Percentiles rank a stretch among this genome's conserved stretches.
phyloP scores from a whole-genome alignment of 2,329 filamentous ascomycete species.

The Dothistroma septosporum region DNA sequence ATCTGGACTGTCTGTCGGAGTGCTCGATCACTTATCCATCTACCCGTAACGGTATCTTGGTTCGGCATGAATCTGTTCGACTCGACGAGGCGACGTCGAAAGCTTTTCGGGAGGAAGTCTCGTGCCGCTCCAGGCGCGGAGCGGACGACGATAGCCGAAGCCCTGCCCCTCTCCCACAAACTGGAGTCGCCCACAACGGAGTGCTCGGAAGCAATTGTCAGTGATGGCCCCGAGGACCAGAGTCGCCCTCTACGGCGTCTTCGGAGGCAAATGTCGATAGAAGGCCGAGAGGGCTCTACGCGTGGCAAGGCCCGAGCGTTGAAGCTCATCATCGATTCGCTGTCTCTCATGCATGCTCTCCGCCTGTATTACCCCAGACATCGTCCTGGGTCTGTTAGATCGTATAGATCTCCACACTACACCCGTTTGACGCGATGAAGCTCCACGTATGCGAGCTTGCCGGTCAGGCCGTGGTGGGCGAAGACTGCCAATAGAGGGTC shows the following conservation, averaged over 20 bases:
- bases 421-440: not conserved
- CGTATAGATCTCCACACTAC: not conserved
- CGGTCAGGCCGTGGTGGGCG: not conserved
- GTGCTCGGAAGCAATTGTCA: not conserved
- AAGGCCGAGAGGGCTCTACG: not conserved
- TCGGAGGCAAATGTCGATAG: not conserved
- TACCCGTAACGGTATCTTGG: not conserved
- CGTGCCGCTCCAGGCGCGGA: not conserved
- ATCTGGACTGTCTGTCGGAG: not conserved
- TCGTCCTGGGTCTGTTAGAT: not conserved
- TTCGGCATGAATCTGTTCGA: not conserved
- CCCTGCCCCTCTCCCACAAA: not conserved
- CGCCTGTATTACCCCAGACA: not conserved
- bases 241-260: not conserved
- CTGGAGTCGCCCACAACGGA: not conserved
- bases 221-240: not conserved
- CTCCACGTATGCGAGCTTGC: not conserved
- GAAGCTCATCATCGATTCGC: not conserved
- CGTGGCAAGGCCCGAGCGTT: not conserved
- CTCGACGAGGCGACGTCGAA: not conserved
- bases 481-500: not conserved
- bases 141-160: not conserved
- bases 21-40: not conserved
- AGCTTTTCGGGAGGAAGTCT: not conserved
- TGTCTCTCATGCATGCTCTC: not conserved